These are phyloP conservation scores for Pelargonium cotyledonis DNA, from an alignment of 441 rosid genomes.

Conservation along the genomic window DNA sequence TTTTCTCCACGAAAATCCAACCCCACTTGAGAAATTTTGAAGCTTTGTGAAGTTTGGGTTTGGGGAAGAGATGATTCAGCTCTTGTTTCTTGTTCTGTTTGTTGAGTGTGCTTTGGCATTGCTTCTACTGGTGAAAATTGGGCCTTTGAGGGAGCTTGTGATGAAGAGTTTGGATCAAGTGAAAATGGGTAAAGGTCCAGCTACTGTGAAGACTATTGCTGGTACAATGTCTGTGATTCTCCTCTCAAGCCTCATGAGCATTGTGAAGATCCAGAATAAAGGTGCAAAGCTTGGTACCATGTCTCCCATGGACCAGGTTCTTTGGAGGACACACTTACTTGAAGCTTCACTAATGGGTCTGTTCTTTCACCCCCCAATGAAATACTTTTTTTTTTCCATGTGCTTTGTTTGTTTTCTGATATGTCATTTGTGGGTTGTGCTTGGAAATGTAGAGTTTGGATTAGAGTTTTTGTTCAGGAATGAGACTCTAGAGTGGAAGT, in stretches of 20 bases:
- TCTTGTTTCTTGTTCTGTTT: conserved; percentile 70
- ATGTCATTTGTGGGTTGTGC: too few species aligned
- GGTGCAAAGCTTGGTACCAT: conserved; percentile 95
- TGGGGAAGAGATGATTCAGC: conserved; percentile 61
- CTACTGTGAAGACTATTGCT: conserved; percentile 80
- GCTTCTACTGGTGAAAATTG: conserved; percentile 67
- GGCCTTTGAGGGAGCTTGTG: conserved; percentile 85
- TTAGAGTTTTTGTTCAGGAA: too few species aligned
- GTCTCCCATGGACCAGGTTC: conserved; percentile 99
- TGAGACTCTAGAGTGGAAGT: too few species aligned
- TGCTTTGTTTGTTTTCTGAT: too few species aligned
- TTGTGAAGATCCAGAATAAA: conserved; percentile 91
- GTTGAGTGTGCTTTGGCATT: conserved; percentile 67
- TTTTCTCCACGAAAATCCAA: background rate
- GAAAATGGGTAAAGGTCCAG: conserved; percentile 84
- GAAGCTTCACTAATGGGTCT: conserved; percentile 94
- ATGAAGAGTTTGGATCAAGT: conserved; percentile 80
- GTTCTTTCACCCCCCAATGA: too few species aligned
- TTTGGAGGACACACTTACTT: conserved; percentile 96
- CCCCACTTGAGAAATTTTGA: conserved; percentile 4
- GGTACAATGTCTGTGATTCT: conserved; percentile 88
- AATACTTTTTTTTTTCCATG: too few species aligned
- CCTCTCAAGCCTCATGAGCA: conserved; percentile 70
- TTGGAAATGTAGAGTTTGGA: too few species aligned
- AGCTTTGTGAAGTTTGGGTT: conserved; percentile 4